Conservation (phyloP, 352 stramenopile species). For the Thraustochytrium sp. region DNA sequence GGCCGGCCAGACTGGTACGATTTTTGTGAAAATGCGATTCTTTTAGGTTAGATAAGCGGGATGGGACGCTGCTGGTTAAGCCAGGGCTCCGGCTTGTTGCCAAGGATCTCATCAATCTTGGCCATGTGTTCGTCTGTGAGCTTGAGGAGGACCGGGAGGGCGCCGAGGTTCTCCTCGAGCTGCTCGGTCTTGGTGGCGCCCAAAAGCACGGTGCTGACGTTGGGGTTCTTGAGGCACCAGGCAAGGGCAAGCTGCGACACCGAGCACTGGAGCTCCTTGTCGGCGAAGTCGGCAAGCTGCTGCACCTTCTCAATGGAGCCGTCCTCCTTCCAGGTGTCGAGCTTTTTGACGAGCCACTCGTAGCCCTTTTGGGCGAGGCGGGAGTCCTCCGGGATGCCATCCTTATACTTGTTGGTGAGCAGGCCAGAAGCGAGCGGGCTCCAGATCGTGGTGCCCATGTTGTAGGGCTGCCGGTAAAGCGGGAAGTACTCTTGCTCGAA, state of each 20-base stretch:
- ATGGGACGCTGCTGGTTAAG: background rate
- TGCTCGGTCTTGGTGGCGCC: constrained; percentile 62
- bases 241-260: constrained; percentile 59
- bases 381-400: constrained; percentile 59
- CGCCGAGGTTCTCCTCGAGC: constrained; percentile 67
- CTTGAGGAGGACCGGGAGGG: constrained; percentile 61
- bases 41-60: too few species aligned
- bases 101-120: constrained; percentile 64
- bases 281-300: constrained; percentile 56
- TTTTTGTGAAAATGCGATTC: too few species aligned
- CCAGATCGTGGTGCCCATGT: constrained; percentile 66
- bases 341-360: constrained; percentile 57
- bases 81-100: constrained; percentile 51
- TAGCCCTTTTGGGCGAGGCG: constrained; percentile 38
- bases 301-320: constrained; percentile 54
- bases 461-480: constrained; percentile 62
- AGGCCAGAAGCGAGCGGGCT: constrained; percentile 63
- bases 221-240: constrained; percentile 57
- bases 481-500: constrained; percentile 65
- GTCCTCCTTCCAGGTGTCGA: constrained; percentile 57
- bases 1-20: too few species aligned
- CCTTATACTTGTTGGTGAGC: constrained; percentile 70
- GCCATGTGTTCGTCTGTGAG: constrained; percentile 63
- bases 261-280: constrained; percentile 62
- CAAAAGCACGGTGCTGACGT: constrained; percentile 62